phyloP scores from a whole-genome alignment of 345 rosid species.

The Camelina hispida region DNA sequence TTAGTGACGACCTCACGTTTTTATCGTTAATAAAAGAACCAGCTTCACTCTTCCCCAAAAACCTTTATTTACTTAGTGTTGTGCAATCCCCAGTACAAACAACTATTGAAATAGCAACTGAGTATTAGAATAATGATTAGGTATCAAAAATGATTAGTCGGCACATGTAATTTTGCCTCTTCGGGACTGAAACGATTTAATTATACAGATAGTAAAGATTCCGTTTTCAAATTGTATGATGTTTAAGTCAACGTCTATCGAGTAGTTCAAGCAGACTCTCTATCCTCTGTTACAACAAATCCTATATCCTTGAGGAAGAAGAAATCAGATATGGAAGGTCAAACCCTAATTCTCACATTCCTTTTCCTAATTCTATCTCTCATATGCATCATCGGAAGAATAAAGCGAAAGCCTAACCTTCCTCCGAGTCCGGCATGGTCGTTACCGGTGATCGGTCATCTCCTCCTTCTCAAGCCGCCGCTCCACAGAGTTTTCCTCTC shows the following conservation, averaged over 20 bases:
- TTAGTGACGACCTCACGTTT: too few relatives aligned
- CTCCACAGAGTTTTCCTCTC: slow-evolving; percentile 24
- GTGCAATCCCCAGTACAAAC: too few relatives aligned
- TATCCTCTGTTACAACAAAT: neutral
- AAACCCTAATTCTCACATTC: slow-evolving; percentile 8
- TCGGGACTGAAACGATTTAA: neutral
- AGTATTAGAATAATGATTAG: neutral
- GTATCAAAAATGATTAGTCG: neutral
- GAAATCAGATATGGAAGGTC: slow-evolving; percentile 16
- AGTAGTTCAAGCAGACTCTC: neutral
- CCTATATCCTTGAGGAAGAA: neutral
- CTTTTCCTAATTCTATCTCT: neutral
- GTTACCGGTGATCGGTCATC: slow-evolving; percentile 34
- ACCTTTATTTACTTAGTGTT: too few relatives aligned
- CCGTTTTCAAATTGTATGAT: neutral
- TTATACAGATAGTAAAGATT: neutral
- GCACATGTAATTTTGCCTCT: neutral
- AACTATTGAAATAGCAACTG: too few relatives aligned
- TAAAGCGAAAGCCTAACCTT: slow-evolving; percentile 29
- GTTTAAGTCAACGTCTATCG: neutral
- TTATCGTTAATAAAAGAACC: too few relatives aligned
- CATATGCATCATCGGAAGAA: neutral
- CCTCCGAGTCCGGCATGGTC: slow-evolving; percentile 53
- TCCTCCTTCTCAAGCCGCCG: slow-evolving; percentile 37
- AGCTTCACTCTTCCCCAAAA: too few relatives aligned